Evolutionary conservation across 352 stramenopile species (phyloP), one percentile per base, ranked within the genome.

Genomic region (Globisporangium cederbergense): DNA sequence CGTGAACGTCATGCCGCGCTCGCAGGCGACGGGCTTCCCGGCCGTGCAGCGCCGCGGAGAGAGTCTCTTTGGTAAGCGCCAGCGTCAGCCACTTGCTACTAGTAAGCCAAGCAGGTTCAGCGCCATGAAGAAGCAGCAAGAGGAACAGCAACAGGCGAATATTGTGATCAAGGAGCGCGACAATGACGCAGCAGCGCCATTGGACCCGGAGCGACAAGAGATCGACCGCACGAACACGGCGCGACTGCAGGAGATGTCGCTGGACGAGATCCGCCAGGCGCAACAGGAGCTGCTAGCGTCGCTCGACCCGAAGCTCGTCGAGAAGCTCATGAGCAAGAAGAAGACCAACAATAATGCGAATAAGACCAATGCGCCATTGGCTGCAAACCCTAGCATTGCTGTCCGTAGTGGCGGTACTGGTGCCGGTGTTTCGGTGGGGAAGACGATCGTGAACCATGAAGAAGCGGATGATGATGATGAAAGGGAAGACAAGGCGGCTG

Each of bases 31-130:
- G 1, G 86, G 86, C 14, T 95, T 95, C 71, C 86, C 86, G n/a
- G 62, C 40, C 13, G 75, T 87, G 3, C 74, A 66, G 11, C 62
- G 77, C 14, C 79, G 81, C 20, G 73, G 83, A 16, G 74, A 89
- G 64, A 92, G 84, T 59, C 60, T 93, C 22, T 95, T 95, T 62
- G 86, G 86, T 0, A 77, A 81, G 34, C 73, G 81, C 56, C 71
- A 78, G 32, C 64, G 73, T 9, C 56, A 64, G 28, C 49, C 63
- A 28, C 30, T 58, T n/a, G 32, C 25, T 7, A 52, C 22, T 18
- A 38, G 53, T 54, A 67, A 63, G 54, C 67, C 74, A 7, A 77
- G 66, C 14, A 63, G 66, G 34, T 70, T 66, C 5, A 71, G 69
- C 16, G 42, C 58, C 40, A 72, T 73, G 49, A 61, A 50, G 18